Evolutionary conservation across 768 basidiomycete species (phyloP), one percentile per base, ranked within the genome.

Genomic region (Mycena rebaudengoi): DNA sequence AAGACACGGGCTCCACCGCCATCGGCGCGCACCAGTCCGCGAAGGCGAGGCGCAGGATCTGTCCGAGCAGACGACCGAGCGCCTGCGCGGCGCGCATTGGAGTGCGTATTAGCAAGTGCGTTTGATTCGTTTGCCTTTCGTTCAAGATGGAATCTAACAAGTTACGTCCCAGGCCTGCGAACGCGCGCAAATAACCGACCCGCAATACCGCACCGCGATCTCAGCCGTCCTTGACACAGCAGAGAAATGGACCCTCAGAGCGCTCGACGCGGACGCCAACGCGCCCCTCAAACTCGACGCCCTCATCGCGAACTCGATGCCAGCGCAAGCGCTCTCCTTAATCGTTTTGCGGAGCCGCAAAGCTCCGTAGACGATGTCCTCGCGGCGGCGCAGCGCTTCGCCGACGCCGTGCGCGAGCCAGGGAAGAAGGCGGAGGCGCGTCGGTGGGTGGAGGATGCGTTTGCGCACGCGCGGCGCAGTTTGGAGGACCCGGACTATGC

Each of bases 261-360:
- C 83, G 0, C 75, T 88, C 37, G 84, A 88, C 44, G 76, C 80
- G 0, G 83, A 82, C 1, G 74, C 82, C 40, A 80, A 83, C 52
- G 70, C 78, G 43, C 67, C 73, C 2, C 75, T 80, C 20, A 83
- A 84, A 0, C 78, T 91, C 33, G 80, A 83, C 14, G 80, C 80
- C 2, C 84, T 91, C 70, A 79, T 91, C 56, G 72, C 84, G 11
- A 90, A 92, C 51, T 83, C 87, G 18, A 86, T 89, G 0, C 80
- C 84, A 4, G 89, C 87, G 51, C 83, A 90, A 84, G 87, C 66
- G 74, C 70, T 0, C 70, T 86, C 41, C 50, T 85, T 28, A 82
- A 83, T 55, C 89, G 90, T 54, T 75, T 82, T 64, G 60, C 72
- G 8, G 74, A 80, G 6, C 63, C 85, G 7, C 81, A 82, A 18